A percentile compares a stretch with the other conserved stretches of the same genome.
phyloP scores from a whole-genome alignment of 306 rosid genomes.

The Corylus heterophylla region DNA sequence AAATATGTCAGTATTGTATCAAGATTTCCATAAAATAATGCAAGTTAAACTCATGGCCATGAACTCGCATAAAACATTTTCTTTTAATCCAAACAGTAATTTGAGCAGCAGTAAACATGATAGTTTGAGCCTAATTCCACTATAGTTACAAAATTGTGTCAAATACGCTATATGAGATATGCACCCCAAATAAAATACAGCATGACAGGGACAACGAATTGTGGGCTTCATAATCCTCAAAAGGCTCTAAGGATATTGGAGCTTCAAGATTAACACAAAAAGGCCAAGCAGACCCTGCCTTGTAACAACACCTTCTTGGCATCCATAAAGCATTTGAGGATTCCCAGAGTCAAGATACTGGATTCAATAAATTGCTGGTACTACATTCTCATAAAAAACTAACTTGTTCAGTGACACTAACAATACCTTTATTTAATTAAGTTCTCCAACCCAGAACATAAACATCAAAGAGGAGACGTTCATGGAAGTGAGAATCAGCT shows the following conservation, averaged over 20 bases:
- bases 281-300: background rate
- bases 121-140: background rate
- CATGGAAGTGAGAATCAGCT: conserved; percentile 32
- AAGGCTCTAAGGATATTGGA: background rate
- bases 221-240: background rate
- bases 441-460: background rate
- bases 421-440: conserved; percentile 27
- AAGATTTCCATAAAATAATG: background rate
- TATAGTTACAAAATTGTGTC: background rate
- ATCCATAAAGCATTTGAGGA: conserved; percentile 8
- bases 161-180: background rate
- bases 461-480: conserved; percentile 4
- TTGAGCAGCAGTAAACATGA: background rate
- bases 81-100: background rate
- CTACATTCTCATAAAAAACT: background rate
- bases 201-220: background rate
- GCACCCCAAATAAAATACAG: background rate
- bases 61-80: background rate
- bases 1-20: background rate
- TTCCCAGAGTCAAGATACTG: background rate
- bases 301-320: conserved; percentile 7
- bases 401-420: background rate
- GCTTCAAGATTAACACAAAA: background rate
- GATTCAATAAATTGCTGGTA: background rate
- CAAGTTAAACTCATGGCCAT: background rate